Base-by-base conservation (phyloP, 495 filamentous ascomycete genomes). In the Corynascus novoguineensis region DNA sequence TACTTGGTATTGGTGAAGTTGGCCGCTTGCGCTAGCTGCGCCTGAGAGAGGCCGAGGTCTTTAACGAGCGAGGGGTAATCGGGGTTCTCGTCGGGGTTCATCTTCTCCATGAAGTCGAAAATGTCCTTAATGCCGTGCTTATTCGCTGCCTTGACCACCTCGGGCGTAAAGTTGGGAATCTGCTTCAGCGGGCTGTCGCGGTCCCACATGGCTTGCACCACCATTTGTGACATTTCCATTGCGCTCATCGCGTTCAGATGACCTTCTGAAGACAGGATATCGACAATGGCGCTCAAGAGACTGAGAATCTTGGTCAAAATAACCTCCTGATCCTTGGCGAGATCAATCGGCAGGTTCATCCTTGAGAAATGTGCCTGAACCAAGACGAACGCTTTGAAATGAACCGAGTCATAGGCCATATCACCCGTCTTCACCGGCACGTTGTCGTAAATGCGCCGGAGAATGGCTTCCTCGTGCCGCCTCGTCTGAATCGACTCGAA, bases 221-320 rank as follows among this genome's bases (percentile, higher is more conserved):
- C 88, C 93, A 99, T 99, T 71, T 99, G 93, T 22, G 90, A 95
- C 85, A 99, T 88, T 72, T 99, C 93, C 93, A 99, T 99, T 25
- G 95, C 93, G 63, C 85, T 89, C 85, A 96, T 93, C 54, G 93
- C 92, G 66, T 97, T 99, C 49, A 97, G 73, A 58, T 97, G 92
- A 46, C 92, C 95, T 54, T 97, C 92, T 6, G 92, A 97, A 9
- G 90, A 95, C 44, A 99, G 82, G 12, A 99, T 90, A 68, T 99
- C 93, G 14, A 97, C 93, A 65, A 82, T 87, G 28, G 93, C 93
- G 70, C 88, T 92, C 50, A 99, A 79, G 8, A 99, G 78, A 65
- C 89, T 90, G 45, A 97, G 75, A 10, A 96, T 81, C 68, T 92
- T 95, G 60, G 81, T 81, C 48, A 97, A 71, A 55, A 99, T 88